phyloP scores from a whole-genome alignment of 257 asterid genomes.

The Cynanchum wilfordii region DNA sequence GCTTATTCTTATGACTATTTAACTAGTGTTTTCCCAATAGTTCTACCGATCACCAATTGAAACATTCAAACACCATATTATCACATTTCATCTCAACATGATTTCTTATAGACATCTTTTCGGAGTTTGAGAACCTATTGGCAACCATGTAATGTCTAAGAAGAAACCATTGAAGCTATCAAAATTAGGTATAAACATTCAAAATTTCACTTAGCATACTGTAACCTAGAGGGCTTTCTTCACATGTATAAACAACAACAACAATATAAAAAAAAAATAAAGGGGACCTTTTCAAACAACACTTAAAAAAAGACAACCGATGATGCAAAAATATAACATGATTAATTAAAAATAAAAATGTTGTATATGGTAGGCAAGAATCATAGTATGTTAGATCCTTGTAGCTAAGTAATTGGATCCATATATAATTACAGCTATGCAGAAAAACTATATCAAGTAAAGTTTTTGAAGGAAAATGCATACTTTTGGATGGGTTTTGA shows the following conservation, averaged over 20 bases:
- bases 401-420: background rate
- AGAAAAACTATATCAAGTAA: no score
- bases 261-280: no score
- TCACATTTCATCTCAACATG: background rate
- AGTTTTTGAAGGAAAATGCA: background rate
- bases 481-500: slow-evolving; percentile 76
- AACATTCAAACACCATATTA: no score
- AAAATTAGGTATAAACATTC: background rate
- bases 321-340: background rate
- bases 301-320: background rate
- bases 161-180: background rate
- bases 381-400: background rate
- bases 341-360: no score
- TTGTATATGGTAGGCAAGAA: no score
- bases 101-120: background rate
- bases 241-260: no score
- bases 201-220: background rate
- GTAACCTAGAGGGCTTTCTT: background rate
- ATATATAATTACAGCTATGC: background rate
- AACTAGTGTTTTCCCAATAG: background rate
- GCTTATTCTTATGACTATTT: background rate
- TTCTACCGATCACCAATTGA: background rate
- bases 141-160: background rate
- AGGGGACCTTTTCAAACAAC: background rate
- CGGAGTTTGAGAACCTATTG: background rate